phyloP scores from a whole-genome alignment of 306 rosid species.

The Amphicarpaea edgeworthii region DNA sequence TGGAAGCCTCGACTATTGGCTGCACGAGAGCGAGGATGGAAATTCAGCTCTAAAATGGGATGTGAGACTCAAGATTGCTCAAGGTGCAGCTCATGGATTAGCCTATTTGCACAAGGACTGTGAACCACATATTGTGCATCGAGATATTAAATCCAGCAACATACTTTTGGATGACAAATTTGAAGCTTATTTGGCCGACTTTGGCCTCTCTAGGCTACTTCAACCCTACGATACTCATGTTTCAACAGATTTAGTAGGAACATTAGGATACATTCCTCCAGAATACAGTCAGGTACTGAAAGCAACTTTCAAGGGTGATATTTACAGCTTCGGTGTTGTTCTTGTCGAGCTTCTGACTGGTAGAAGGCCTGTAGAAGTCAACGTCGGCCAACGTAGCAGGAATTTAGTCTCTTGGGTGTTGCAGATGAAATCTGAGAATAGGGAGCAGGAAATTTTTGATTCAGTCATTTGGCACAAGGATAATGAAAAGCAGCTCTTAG shows the following conservation, averaged over 20 bases:
- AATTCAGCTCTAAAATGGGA: constrained; percentile 64
- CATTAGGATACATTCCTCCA: constrained; percentile 76
- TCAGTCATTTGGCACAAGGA: constrained; percentile 60
- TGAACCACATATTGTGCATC: constrained; percentile 68
- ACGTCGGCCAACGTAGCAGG: constrained; percentile 58
- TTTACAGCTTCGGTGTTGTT: constrained; percentile 73
- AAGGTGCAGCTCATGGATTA: constrained; percentile 64
- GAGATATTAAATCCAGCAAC: constrained; percentile 75
- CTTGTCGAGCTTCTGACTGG: constrained; percentile 70
- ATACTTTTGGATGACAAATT: constrained; percentile 63
- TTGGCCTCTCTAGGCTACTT: constrained; percentile 71
- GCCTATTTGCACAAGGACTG: constrained; percentile 71
- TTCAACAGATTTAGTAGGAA: constrained; percentile 71
- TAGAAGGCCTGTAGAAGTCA: constrained; percentile 67
- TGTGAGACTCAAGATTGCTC: constrained; percentile 64
- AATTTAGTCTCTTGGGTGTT: constrained; percentile 70
- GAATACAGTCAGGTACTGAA: constrained; percentile 66
- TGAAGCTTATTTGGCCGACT: constrained; percentile 72
- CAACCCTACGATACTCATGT: constrained; percentile 71
- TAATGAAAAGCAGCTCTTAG: constrained; percentile 56
- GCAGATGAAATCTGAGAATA: constrained; percentile 63
- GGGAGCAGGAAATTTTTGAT: constrained; percentile 61
- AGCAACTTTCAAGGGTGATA: constrained; percentile 72
- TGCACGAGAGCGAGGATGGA: constrained; percentile 62
- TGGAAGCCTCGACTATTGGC: constrained; percentile 75